These are phyloP conservation scores for Solanum etuberosum DNA, from an alignment of 257 asterid species.

Conservation along the genomic window DNA sequence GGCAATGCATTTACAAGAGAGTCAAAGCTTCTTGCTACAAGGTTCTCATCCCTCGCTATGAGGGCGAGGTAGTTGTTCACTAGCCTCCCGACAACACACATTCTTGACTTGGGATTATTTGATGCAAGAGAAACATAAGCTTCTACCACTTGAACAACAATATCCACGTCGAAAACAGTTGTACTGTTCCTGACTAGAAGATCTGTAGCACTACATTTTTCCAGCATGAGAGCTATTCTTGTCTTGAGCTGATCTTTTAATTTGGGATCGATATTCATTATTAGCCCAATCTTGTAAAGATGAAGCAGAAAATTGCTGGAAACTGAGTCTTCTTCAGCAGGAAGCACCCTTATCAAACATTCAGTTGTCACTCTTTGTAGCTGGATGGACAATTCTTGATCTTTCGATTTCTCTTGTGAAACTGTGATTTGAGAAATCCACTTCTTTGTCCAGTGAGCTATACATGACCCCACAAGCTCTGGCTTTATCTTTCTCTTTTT, in stretches of 20 bases:
- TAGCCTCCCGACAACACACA: conserved; percentile 9
- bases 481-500: conserved; percentile 10
- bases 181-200: conserved; percentile 17
- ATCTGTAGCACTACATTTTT: conserved; percentile 8
- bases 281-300: conserved; percentile 9
- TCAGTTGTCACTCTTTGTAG: conserved; percentile 18
- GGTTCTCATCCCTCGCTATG: conserved; percentile 5
- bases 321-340: conserved; percentile 12
- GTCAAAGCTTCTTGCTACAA: conserved; percentile 12
- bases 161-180: conserved; percentile 7
- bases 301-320: conserved; percentile 26
- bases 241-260: conserved; percentile 5
- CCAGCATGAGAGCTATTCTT: conserved; percentile 13
- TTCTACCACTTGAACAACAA: conserved; percentile 11
- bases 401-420: not conserved
- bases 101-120: not conserved
- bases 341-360: conserved; percentile 11
- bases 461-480: conserved; percentile 18
- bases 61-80: conserved; percentile 15
- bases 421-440: conserved; percentile 17
- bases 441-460: conserved; percentile 20
- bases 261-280: conserved; percentile 9
- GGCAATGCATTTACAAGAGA: conserved; percentile 16
- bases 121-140: conserved; percentile 5
- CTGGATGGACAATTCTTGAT: conserved; percentile 1